Evolutionary conservation across 2,329 filamentous ascomycete genomes (phyloP).

Genomic region (Leptographium galeiforme): DNA sequence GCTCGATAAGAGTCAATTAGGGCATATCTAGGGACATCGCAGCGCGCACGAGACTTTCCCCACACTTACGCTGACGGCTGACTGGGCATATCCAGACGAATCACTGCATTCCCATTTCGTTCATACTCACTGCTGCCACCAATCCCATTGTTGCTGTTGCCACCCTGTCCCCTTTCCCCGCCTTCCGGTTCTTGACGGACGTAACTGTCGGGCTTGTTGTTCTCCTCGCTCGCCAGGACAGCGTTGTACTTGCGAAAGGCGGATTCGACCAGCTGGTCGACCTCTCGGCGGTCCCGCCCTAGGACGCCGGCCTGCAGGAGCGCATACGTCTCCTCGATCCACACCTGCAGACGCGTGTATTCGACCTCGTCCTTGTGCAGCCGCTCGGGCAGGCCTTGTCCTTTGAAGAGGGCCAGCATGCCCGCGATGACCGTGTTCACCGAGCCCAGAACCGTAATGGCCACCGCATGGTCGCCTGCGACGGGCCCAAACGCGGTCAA

Average conservation of each 20-base stretch:
- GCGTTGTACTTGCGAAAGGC: slow-evolving; percentile 24
- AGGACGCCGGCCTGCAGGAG: slow-evolving; percentile 27
- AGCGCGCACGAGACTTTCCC: too few species aligned
- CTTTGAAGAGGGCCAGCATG: slow-evolving; percentile 40
- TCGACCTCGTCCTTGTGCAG: slow-evolving; percentile 31
- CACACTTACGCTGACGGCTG: too few species aligned
- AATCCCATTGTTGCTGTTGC: neutral
- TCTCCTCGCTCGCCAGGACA: slow-evolving; percentile 9
- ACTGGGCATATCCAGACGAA: too few species aligned
- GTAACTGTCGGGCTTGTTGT: slow-evolving; percentile 7
- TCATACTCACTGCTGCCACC: too few species aligned
- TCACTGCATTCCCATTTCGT: too few species aligned
- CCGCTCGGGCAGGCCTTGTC: slow-evolving; percentile 34
- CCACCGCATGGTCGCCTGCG: slow-evolving; percentile 32
- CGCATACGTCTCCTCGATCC: slow-evolving; percentile 39
- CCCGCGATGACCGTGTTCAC: slow-evolving; percentile 51
- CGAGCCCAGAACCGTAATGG: slow-evolving; percentile 45
- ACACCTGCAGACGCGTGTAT: slow-evolving; percentile 34
- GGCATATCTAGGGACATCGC: too few species aligned
- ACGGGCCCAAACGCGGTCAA: slow-evolving; percentile 32
- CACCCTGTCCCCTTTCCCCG: neutral
- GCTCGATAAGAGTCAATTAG: too few species aligned
- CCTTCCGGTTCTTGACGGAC: slow-evolving; percentile 7
- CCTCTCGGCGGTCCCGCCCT: slow-evolving; percentile 27
- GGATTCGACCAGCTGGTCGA: slow-evolving; percentile 27